Conservation (phyloP, 306 rosid species). For the Delonix regia region DNA sequence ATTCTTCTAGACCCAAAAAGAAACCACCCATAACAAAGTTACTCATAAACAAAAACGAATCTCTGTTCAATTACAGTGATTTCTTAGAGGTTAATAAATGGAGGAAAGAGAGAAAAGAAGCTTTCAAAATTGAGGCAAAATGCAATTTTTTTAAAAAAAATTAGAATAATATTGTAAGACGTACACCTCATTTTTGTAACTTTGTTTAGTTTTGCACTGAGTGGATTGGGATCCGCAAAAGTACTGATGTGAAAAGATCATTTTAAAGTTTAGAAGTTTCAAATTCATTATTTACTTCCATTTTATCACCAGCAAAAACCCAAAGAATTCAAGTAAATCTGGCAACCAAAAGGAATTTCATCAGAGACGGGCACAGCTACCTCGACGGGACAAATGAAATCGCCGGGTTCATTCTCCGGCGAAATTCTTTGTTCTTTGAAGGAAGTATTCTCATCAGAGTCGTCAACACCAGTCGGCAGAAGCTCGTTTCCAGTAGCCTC, state of each 20-base stretch:
- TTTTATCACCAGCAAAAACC: not conserved
- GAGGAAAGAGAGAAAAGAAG: not conserved
- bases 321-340: not conserved
- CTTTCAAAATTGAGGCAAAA: not conserved
- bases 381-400: constrained; percentile 60
- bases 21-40: constrained; percentile 29
- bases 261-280: not conserved
- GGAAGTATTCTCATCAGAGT: constrained; percentile 39
- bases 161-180: constrained; percentile 22
- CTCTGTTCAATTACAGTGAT: constrained; percentile 10
- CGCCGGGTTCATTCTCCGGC: constrained; percentile 52
- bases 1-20: constrained; percentile 46
- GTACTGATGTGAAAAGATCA: not conserved
- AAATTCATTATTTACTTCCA: not conserved
- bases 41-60: constrained; percentile 26
- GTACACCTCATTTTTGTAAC: not conserved
- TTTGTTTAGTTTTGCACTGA: constrained; percentile 7
- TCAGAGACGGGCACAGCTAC: constrained; percentile 25
- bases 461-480: constrained; percentile 38
- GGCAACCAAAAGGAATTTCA: constrained; percentile 12
- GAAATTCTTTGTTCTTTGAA: constrained; percentile 43
- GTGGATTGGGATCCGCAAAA: not conserved
- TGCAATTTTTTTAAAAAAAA: constrained; percentile 17
- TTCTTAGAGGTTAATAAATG: not conserved
- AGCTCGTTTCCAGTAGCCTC: constrained; percentile 42